Evolutionary conservation across 108 stramenopile genomes (phyloP).

Genomic region (Fistulifera pelliculosa): DNA sequence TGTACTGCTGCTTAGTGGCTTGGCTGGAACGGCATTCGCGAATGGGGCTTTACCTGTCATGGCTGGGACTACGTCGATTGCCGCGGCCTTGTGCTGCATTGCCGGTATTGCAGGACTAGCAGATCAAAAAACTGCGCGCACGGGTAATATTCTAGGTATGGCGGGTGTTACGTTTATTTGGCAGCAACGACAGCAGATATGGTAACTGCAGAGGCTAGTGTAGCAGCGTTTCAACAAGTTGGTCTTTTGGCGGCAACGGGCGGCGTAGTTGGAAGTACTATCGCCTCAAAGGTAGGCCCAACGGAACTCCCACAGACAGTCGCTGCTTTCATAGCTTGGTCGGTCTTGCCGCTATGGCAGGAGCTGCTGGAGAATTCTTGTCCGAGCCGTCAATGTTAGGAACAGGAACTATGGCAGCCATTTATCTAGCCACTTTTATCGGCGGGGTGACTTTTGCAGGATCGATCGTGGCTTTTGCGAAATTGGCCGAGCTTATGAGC

Average conservation of each 20-base stretch:
- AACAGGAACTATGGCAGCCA: constrained; percentile 64
- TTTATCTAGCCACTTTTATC: constrained; percentile 90
- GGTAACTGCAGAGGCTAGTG: constrained; percentile 61
- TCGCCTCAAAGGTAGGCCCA: constrained; percentile 82
- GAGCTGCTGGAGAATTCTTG: constrained; percentile 81
- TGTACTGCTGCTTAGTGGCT: constrained; percentile 50
- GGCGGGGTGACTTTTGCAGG: constrained; percentile 94
- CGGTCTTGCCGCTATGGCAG: constrained; percentile 91
- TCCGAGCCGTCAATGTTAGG: constrained; percentile 24
- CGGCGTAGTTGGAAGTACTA: constrained; percentile 67
- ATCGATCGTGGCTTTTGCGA: constrained; percentile 91
- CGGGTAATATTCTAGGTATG: constrained; percentile 90
- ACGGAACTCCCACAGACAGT: constrained; percentile 86
- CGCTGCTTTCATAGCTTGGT: constrained; percentile 91
- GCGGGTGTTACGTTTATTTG: constrained; percentile 86
- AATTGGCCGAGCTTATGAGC: constrained; percentile 77
- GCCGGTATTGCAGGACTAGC: constrained; percentile 92
- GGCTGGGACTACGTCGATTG: constrained; percentile 60
- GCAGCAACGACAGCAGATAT: constrained; percentile 71
- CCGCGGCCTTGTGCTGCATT: constrained; percentile 89
- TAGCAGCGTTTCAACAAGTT: constrained; percentile 67
- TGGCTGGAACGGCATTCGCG: constrained; percentile 34
- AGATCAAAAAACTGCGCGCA: constrained; percentile 84
- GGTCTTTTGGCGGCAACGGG: constrained; percentile 81
- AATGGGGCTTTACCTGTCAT: constrained; percentile 44